These are phyloP conservation scores for Penicillium glabrum DNA, from an alignment of 2,329 filamentous ascomycete genomes.

Conservation along the genomic window DNA sequence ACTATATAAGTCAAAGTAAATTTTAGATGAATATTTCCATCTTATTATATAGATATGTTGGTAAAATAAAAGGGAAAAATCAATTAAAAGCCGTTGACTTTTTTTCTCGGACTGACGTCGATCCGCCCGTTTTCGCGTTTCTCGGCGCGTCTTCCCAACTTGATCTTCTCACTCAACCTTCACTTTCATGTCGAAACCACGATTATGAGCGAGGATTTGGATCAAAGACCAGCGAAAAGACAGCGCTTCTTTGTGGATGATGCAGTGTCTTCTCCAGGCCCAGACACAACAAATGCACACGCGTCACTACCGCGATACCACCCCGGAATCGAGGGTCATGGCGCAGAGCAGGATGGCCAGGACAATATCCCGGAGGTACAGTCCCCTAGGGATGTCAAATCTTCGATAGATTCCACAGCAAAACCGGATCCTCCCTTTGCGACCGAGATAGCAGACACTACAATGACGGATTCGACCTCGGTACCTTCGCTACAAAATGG, in stretches of 20 bases:
- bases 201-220: conserved; percentile 37
- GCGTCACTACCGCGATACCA: conserved; percentile 13
- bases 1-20: not conserved
- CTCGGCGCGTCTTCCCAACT: conserved; percentile 34
- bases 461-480: not conserved
- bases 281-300: conserved; percentile 13
- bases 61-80: not conserved
- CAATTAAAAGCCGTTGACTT: not conserved
- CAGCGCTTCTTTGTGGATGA: conserved; percentile 63
- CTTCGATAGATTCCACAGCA: not conserved
- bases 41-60: not conserved
- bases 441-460: not conserved
- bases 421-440: not conserved
- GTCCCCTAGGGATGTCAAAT: not conserved
- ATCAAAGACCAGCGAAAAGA: conserved; percentile 60
- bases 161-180: conserved; percentile 2
- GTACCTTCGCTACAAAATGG: not conserved
- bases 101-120: conserved; percentile 30
- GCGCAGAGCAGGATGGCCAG: not conserved
- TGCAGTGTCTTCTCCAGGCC: conserved; percentile 22
- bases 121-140: conserved; percentile 28
- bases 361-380: not conserved
- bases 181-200: conserved; percentile 9
- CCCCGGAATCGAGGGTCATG: not conserved
- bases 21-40: not conserved